Evolutionary conservation across 108 stramenopile genomes (phyloP).

Genomic region (Nitzschia sp.): DNA sequence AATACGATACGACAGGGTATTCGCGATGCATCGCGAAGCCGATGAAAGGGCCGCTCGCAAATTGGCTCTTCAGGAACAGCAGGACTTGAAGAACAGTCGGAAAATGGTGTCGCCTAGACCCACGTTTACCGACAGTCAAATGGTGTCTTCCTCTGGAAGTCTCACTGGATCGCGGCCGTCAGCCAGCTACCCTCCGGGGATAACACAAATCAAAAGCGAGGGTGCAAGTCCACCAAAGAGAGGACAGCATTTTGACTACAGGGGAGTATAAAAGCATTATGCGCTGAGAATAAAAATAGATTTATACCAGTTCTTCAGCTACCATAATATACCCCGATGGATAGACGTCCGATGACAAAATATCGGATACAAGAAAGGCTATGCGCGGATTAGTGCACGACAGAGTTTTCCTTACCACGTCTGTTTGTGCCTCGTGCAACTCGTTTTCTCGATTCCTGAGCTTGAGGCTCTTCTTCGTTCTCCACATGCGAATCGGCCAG

Average conservation of each 20-base stretch:
- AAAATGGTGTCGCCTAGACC: slow-evolving; percentile 36
- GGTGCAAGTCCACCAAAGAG: slow-evolving; percentile 9
- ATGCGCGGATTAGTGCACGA: no score
- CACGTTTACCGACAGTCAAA: neutral
- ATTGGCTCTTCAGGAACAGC: slow-evolving; percentile 8
- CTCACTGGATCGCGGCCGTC: neutral
- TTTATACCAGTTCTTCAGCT: neutral
- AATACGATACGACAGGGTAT: slow-evolving; percentile 50
- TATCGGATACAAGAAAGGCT: no score
- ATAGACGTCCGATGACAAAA: no score
- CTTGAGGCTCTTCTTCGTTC: neutral
- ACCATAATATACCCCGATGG: neutral
- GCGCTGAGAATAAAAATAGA: neutral
- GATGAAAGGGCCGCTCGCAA: slow-evolving; percentile 37
- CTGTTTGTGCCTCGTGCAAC: slow-evolving; percentile 1
- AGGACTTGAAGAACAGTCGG: slow-evolving; percentile 26
- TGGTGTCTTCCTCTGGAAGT: neutral
- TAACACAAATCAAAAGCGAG: slow-evolving; percentile 9
- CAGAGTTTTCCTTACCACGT: slow-evolving; percentile 25
- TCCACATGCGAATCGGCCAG: slow-evolving; percentile 38
- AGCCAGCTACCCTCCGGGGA: neutral
- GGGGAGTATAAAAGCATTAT: neutral
- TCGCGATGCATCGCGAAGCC: slow-evolving; percentile 35
- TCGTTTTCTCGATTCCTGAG: slow-evolving; percentile 17
- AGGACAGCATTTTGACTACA: slow-evolving; percentile 2